Conservation (phyloP, 805 yeast species). For the Candida maltosa region DNA sequence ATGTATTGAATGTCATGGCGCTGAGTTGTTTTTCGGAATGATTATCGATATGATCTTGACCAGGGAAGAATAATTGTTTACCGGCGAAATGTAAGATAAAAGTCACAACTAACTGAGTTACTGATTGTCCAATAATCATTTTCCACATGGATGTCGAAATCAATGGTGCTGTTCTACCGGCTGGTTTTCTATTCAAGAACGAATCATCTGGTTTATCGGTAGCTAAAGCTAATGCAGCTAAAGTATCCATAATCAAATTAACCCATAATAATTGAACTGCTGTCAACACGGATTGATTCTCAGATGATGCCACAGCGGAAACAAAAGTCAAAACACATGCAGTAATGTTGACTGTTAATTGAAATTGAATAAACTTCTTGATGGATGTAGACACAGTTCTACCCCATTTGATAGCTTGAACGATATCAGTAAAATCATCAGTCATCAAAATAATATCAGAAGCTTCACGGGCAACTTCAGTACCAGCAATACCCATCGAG, state of each 20-base stretch:
- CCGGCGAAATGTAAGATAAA: slow-evolving; percentile 83
- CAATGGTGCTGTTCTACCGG: slow-evolving; percentile 73
- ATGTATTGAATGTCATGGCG: slow-evolving; percentile 90
- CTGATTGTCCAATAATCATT: slow-evolving; percentile 89
- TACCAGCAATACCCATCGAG: slow-evolving; percentile 97
- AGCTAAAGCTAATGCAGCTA: slow-evolving; percentile 96
- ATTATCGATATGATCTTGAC: slow-evolving; percentile 21
- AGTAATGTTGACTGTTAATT: slow-evolving; percentile 91
- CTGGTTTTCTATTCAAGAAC: slow-evolving; percentile 77
- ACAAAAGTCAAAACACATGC: slow-evolving; percentile 95
- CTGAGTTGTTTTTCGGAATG: slow-evolving; percentile 58
- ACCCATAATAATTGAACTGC: slow-evolving; percentile 98
- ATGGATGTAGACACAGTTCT: slow-evolving; percentile 93
- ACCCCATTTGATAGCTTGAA: slow-evolving; percentile 98
- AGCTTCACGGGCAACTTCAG: slow-evolving; percentile 98
- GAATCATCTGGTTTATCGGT: slow-evolving; percentile 93
- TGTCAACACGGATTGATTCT: slow-evolving; percentile 83
- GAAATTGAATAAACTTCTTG: slow-evolving; percentile 94
- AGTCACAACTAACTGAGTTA: slow-evolving; percentile 75
- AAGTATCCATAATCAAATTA: slow-evolving; percentile 94
- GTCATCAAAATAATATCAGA: slow-evolving; percentile 90
- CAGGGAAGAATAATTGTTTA: slow-evolving; percentile 41
- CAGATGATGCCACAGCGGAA: slow-evolving; percentile 81
- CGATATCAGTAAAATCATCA: slow-evolving; percentile 91
- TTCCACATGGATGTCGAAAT: slow-evolving; percentile 96